phyloP scores from a whole-genome alignment of 1,284 basidiomycete genomes.

The Cutaneotrichosporon arboriforme region DNA sequence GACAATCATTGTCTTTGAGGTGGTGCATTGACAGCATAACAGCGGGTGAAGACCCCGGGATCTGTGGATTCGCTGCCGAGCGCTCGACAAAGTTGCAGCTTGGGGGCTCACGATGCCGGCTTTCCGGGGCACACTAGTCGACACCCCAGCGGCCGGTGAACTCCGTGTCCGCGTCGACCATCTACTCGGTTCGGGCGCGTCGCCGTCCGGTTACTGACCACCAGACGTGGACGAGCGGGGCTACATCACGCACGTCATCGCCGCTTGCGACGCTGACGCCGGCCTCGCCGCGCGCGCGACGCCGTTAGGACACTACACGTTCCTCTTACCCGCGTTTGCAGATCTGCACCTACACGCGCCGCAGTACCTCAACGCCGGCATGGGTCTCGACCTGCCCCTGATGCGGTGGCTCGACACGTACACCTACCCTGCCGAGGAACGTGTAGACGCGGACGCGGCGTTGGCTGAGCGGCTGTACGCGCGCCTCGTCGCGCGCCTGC shows the following conservation, averaged over 20 bases:
- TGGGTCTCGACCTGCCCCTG: constrained; percentile 71
- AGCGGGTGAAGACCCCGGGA: too few relatives aligned
- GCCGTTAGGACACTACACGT: constrained; percentile 50
- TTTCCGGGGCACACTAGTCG: constrained; percentile 55
- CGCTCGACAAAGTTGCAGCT: too few relatives aligned
- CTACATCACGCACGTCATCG: constrained; percentile 51
- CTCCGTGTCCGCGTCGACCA: constrained; percentile 58
- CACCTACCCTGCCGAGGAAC: constrained; percentile 69
- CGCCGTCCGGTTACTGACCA: background rate
- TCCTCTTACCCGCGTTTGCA: constrained; percentile 68
- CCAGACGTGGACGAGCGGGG: constrained; percentile 56
- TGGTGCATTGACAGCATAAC: too few relatives aligned
- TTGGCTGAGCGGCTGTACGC: constrained; percentile 64
- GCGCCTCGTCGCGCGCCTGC: constrained; percentile 58
- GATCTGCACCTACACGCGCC: constrained; percentile 80
- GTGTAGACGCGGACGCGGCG: constrained; percentile 58
- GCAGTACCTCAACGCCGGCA: constrained; percentile 78
- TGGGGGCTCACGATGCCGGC: constrained; percentile 2
- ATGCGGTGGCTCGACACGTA: constrained; percentile 76
- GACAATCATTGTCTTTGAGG: too few relatives aligned
- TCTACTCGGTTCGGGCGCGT: constrained; percentile 53
- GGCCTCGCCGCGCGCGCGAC: constrained; percentile 42
- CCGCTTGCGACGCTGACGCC: background rate
- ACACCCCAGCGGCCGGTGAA: constrained; percentile 53
- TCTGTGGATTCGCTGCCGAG: too few relatives aligned